A percentile compares a stretch with the other conserved stretches of the same genome.
Evolutionary conservation across 1,139 yeast genomes (phyloP).

Genomic region (Dujonia santamariae): DNA sequence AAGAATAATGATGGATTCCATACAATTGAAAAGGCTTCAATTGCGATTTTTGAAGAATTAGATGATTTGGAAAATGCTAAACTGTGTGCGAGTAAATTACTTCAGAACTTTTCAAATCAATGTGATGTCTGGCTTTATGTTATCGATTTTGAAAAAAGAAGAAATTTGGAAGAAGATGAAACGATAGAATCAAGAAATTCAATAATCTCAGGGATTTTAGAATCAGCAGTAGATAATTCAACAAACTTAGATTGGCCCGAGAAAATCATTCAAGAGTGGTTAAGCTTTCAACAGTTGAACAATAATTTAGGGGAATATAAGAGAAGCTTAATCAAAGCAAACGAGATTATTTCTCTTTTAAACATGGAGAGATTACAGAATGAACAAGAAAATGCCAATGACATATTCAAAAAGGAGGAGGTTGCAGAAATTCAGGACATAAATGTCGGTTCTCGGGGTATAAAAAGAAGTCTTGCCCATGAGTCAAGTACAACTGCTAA

Average conservation of each 20-base stretch:
- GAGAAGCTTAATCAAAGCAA: conserved; percentile 19
- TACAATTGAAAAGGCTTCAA: conserved; percentile 38
- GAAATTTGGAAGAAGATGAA: conserved; percentile 16
- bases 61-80: conserved; percentile 26
- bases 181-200: too few species aligned
- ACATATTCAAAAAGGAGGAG: background rate
- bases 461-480: background rate
- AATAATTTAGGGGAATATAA: conserved; percentile 27
- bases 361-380: conserved; percentile 7
- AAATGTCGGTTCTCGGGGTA: background rate
- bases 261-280: conserved; percentile 44
- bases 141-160: conserved; percentile 33
- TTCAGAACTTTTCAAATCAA: conserved; percentile 26
- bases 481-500: conserved; percentile 5
- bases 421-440: background rate
- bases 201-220: conserved; percentile 24
- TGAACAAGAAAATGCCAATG: background rate
- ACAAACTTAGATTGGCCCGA: conserved; percentile 50
- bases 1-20: conserved; percentile 34
- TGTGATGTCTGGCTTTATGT: conserved; percentile 50
- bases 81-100: conserved; percentile 22
- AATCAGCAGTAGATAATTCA: conserved; percentile 27
- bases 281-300: conserved; percentile 33
- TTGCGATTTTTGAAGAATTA: conserved; percentile 25
- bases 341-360: conserved; percentile 14